A percentile compares a stretch with the other conserved stretches of the same genome.
These are phyloP conservation scores for Tricholoma sp. DNA, from an alignment of 768 basidiomycete species.

Conservation along the genomic window DNA sequence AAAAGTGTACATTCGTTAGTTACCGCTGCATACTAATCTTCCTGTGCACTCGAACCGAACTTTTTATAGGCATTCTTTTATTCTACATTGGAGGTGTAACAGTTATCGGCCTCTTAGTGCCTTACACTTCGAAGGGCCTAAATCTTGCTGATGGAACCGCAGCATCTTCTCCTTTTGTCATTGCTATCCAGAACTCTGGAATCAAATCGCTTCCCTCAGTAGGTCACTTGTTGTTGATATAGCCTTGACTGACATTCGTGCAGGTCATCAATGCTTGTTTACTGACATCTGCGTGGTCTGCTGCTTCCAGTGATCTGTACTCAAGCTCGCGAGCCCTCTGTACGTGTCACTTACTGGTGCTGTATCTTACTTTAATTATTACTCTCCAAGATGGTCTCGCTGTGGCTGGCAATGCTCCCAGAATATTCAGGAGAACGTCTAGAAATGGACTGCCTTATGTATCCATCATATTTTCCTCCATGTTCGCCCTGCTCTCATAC, in stretches of 20 bases:
- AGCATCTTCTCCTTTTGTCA: constrained; percentile 84
- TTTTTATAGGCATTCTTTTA: constrained; percentile 72
- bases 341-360: constrained; percentile 29
- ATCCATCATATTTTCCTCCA: constrained; percentile 62
- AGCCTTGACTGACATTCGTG: background rate
- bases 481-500: constrained; percentile 70
- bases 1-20: constrained; percentile 64
- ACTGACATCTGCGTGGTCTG: constrained; percentile 89
- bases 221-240: constrained; percentile 14
- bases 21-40: background rate
- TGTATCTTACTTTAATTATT: background rate
- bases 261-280: constrained; percentile 80
- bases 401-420: constrained; percentile 74
- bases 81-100: constrained; percentile 70
- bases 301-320: constrained; percentile 85
- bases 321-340: constrained; percentile 88
- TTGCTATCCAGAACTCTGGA: constrained; percentile 83
- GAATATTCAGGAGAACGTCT: constrained; percentile 65
- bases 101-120: constrained; percentile 81
- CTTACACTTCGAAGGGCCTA: constrained; percentile 58
- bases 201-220: constrained; percentile 82
- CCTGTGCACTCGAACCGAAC: background rate
- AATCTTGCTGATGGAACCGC: constrained; percentile 52
- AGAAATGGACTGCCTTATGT: constrained; percentile 73
- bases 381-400: constrained; percentile 70